These are phyloP conservation scores for Fusarium foetens DNA, from an alignment of 2,329 filamentous ascomycete species.

Conservation along the genomic window DNA sequence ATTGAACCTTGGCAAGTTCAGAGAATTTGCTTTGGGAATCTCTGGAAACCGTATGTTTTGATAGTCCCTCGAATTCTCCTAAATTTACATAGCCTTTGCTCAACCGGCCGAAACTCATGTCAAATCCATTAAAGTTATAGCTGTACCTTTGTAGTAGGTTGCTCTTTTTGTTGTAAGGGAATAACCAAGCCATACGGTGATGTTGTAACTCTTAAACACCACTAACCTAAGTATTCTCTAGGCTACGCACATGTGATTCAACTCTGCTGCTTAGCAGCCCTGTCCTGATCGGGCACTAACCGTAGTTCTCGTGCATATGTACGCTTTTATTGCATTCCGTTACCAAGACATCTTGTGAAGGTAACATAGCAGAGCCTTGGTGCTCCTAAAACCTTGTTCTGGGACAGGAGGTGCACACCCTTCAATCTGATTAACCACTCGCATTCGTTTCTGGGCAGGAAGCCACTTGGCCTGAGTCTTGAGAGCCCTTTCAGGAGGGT, in stretches of 20 bases:
- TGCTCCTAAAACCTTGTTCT: slow-evolving; percentile 17
- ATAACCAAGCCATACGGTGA: background rate
- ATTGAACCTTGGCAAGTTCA: background rate
- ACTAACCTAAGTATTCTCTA: background rate
- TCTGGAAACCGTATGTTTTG: background rate
- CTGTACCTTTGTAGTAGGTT: background rate
- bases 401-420: slow-evolving; percentile 13
- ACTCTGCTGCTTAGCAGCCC: background rate
- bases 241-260: background rate
- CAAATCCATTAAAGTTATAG: background rate
- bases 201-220: background rate
- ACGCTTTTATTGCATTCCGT: background rate
- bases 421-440: slow-evolving; percentile 18
- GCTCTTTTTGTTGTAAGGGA: background rate
- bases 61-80: background rate
- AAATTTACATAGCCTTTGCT: background rate
- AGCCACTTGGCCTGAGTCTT: slow-evolving; percentile 8
- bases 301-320: slow-evolving; percentile 7
- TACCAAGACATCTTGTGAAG: background rate
- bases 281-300: slow-evolving; percentile 14
- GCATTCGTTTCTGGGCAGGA: slow-evolving; percentile 21
- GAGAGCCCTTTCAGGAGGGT: background rate
- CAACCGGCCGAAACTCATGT: background rate
- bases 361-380: slow-evolving; percentile 10
- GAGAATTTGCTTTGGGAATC: background rate